Evolutionary conservation across 2,329 filamentous ascomycete genomes (phyloP).

Genomic region (Talaromyces verruculosus): DNA sequence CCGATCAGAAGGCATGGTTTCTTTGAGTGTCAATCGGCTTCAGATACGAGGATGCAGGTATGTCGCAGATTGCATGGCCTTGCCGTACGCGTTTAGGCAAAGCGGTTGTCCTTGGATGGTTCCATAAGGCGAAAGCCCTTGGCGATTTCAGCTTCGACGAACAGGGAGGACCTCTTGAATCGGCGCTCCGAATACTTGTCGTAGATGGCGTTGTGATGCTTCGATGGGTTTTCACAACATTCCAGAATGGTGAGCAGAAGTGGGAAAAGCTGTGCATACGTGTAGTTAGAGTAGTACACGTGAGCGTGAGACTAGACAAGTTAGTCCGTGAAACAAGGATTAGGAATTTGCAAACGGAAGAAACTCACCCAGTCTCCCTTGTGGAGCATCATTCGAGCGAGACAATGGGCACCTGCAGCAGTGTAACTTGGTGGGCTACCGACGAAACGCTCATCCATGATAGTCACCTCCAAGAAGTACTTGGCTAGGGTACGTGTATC

Average conservation of each 20-base stretch:
- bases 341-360: not conserved
- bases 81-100: constrained; percentile 6
- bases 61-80: not conserved
- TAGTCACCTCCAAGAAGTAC: constrained; percentile 93
- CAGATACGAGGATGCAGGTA: not conserved
- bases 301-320: constrained; percentile 70
- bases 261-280: constrained; percentile 75
- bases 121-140: constrained; percentile 57
- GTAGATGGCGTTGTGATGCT: constrained; percentile 82
- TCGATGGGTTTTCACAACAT: constrained; percentile 76
- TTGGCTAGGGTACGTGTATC: constrained; percentile 95
- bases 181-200: constrained; percentile 89
- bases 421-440: constrained; percentile 86
- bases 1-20: not conserved
- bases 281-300: constrained; percentile 92
- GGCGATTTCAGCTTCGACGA: constrained; percentile 72
- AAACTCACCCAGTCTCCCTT: constrained; percentile 87
- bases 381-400: constrained; percentile 81
- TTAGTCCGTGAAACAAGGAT: not conserved
- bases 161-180: constrained; percentile 80
- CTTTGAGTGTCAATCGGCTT: not conserved
- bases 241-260: constrained; percentile 77
- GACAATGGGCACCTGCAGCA: constrained; percentile 86
- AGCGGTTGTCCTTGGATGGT: constrained; percentile 14
- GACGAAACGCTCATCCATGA: constrained; percentile 98